Evolutionary conservation across 495 filamentous ascomycete genomes (phyloP), one percentile per base, ranked within the genome.

Genomic region (Aspergillus incahuasiensis): DNA sequence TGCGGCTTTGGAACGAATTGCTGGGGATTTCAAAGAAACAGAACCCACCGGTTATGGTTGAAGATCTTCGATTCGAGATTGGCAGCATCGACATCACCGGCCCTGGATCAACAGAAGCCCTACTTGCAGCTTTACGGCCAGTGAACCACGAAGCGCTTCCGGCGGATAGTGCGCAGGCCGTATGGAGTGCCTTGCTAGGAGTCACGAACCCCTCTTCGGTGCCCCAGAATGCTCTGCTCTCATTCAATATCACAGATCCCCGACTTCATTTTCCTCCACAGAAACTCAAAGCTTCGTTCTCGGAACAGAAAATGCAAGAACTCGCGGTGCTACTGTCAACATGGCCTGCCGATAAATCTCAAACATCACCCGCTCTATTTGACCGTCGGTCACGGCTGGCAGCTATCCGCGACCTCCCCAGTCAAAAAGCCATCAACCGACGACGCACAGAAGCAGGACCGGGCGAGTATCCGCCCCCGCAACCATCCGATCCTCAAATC

Each of bases 1-100:
- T 88, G 16, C 88, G 95, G 61, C 60, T 88, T 0, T 97, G 94
- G 85, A 82, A 86, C 20, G 83, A 89, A 59, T 60, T 96, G n/a
- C 64, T 92, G 38, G 79, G 76, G 32, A 63, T 87, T 7, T 79
- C 82, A 11, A 92, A 90, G 63, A 74, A 79, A 44, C 86, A 91
- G 64, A 84, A 80, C 28, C 89, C 90, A 5, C 76, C 74, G 9
- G 82, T 92, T 19, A 84, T 82, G 52, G 65, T 96, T n/a, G 90
- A 96, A 65, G 94, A 98, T 64, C 68, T 98, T 13, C 83, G 94
- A 2, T 97, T 90, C 63, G 92, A 97, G 61, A 87, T 98, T 67
- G 94, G 94, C 42, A 96, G 91, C 65, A 92, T 97, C 48, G 88
- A 96, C 58, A 74, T 97, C 51, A 86, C 82, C 0, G 94, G 94